Evolutionary conservation across 2,329 filamentous ascomycete species (phyloP), one percentile per base, ranked within the genome.

Genomic region (Phaeosphaeriaceae sp.): DNA sequence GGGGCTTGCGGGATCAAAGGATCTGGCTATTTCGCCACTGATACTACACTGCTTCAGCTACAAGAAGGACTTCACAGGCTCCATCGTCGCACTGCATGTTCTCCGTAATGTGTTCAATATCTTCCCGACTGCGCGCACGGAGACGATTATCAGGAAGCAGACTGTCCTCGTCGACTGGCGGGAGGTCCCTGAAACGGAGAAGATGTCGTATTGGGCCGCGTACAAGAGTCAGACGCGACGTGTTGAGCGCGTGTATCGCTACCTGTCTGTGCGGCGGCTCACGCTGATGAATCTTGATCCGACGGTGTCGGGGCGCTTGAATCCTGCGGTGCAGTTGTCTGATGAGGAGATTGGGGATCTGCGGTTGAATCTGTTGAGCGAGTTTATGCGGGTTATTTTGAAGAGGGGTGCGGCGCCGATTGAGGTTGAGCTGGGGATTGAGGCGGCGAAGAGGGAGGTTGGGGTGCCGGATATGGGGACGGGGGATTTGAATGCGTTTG

Each of bases 1-100:
- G 11, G 68, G 67, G 2, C 52, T 72, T 4, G 56, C 60, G 13
- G 65, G 49, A 13, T 40, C 46, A n/a, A 48, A 66, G 13, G 47
- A 54, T 11, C 60, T 56, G 11, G 67, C 66, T 5, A 58, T 71
- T 15, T 56, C 48, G 8, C 48, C 46, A 12, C 46, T 70, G 16
- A 58, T 74, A n/a, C 56, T 72, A 53, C 63, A 70, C 29, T 73
- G 68, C 50, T 73, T 74, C 55, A 67, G 66, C 50, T 68, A 64
- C 34, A 58, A 52, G 16, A 54, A 63, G 21, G 70, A 74, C 45
- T 49, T 72, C 1, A 49, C 64, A 12, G 72, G 71, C n/a, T 63
- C 66, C 4, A 64, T 74, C 7, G 54, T 73, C 13, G 64, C 70
- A n/a, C 39, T 73, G 20, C 67, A 72, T 46, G 60, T 66, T 8